These are phyloP conservation scores for Malassezia slooffiae DNA, from an alignment of 1,284 basidiomycete genomes.

Conservation along the genomic window DNA sequence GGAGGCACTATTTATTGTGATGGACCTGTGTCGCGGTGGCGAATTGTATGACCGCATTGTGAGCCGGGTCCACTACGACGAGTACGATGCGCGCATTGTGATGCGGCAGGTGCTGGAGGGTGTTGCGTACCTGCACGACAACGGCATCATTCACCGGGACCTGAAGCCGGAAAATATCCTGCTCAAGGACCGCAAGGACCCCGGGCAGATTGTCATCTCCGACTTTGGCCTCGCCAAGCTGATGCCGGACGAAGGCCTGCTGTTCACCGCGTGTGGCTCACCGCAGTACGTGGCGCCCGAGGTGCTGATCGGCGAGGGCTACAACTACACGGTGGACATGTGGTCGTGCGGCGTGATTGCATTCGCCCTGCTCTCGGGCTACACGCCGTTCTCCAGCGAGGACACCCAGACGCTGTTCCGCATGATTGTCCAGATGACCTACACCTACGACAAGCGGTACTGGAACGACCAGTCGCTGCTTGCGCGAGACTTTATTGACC, in stretches of 20 bases:
- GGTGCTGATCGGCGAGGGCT: constrained; percentile 42
- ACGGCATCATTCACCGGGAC: constrained; percentile 43
- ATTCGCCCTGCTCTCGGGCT: constrained; percentile 42
- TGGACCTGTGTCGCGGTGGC: constrained; percentile 41
- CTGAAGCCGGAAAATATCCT: constrained; percentile 46
- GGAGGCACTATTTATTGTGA: constrained; percentile 45
- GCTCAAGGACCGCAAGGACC: constrained; percentile 26
- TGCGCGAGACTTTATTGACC: constrained; percentile 42
- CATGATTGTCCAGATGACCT: constrained; percentile 38
- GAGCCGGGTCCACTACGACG: constrained; percentile 37
- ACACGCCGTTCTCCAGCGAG: constrained; percentile 44
- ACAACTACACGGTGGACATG: constrained; percentile 37
- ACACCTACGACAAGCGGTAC: constrained; percentile 38
- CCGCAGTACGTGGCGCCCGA: constrained; percentile 46
- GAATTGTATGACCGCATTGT: constrained; percentile 44
- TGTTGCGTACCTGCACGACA: constrained; percentile 39
- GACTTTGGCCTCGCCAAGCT: constrained; percentile 45
- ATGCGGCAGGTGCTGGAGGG: constrained; percentile 38
- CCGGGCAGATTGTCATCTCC: constrained; percentile 37
- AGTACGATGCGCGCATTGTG: constrained; percentile 40
- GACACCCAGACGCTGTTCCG: constrained; percentile 38
- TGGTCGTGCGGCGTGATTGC: constrained; percentile 45
- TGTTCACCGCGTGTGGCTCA: constrained; percentile 43
- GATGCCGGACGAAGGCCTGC: constrained; percentile 35
- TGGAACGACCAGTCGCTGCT: constrained; percentile 37